A percentile compares a stretch with the other conserved stretches of the same genome.
Conservation (phyloP, 805 yeast genomes). For the Saccharomycopsis javanensis region DNA sequence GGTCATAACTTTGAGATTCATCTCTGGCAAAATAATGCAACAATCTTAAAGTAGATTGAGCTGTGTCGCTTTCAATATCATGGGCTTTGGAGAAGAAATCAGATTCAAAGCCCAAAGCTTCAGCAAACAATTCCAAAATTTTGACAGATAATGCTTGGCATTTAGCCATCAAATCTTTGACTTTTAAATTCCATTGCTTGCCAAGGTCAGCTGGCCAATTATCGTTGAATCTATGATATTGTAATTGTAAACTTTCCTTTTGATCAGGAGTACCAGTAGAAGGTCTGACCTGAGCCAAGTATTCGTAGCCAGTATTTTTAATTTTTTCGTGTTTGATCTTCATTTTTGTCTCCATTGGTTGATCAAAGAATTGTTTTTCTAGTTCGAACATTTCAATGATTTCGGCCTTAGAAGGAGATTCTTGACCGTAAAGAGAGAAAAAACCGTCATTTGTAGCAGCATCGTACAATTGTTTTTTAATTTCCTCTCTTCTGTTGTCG, state of each 20-base stretch:
- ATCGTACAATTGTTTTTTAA: constrained; percentile 24
- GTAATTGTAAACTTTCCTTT: constrained; percentile 28
- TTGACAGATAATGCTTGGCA: constrained; percentile 24
- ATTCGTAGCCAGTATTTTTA: constrained; percentile 29
- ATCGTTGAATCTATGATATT: constrained; percentile 24
- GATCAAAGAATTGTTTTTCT: constrained; percentile 23
- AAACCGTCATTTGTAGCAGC: constrained; percentile 28
- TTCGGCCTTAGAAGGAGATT: constrained; percentile 25
- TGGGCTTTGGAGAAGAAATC: constrained; percentile 27
- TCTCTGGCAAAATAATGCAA: constrained; percentile 28
- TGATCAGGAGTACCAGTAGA: constrained; percentile 29
- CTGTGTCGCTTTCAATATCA: constrained; percentile 23
- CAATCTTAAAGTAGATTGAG: constrained; percentile 29
- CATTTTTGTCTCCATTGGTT: constrained; percentile 23
- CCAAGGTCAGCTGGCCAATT: constrained; percentile 31
- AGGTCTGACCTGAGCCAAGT: constrained; percentile 28
- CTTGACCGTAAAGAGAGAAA: constrained; percentile 27
- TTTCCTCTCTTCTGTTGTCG: constrained; percentile 25
- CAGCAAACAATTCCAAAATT: constrained; percentile 26
- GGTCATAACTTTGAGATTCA: constrained; percentile 17
- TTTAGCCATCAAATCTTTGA: constrained; percentile 22
- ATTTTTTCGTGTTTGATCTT: constrained; percentile 27
- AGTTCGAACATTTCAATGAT: constrained; percentile 25
- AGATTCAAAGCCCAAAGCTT: constrained; percentile 24
- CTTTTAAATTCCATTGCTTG: constrained; percentile 24